A percentile compares a stretch with the other conserved stretches of the same genome.
Conservation (phyloP, 2,329 filamentous ascomycete species). For the Ceratocystis cacaofunesta region DNA sequence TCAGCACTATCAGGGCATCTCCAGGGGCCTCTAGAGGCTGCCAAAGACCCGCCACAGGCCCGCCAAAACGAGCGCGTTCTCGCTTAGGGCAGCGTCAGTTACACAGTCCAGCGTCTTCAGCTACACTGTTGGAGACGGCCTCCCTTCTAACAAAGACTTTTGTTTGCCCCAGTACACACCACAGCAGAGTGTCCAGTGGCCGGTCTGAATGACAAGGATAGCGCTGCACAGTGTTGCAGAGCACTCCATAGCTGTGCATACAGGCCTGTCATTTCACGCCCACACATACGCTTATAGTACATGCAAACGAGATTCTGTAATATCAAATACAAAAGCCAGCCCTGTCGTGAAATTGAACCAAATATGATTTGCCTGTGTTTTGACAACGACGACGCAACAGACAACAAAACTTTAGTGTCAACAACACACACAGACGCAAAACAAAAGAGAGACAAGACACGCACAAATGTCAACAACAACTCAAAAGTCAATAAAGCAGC, state of each 20-base stretch:
- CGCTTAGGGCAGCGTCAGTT: not conserved
- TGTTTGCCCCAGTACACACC: constrained; percentile 8
- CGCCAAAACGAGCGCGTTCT: not conserved
- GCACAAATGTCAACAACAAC: not conserved
- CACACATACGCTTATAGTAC: constrained; percentile 1
- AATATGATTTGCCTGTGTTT: not conserved
- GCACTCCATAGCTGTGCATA: not conserved
- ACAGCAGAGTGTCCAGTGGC: constrained; percentile 10
- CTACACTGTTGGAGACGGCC: not conserved
- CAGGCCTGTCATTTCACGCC: constrained; percentile 3
- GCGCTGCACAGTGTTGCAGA: not conserved
- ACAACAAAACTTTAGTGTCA: not conserved
- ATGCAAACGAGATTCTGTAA: constrained; percentile 7
- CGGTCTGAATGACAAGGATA: constrained; percentile 6
- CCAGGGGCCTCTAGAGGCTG: too few species aligned
- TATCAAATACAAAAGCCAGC: not conserved
- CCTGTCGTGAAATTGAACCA: not conserved
- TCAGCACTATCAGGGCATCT: too few species aligned
- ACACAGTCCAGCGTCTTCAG: not conserved
- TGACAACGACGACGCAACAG: not conserved
- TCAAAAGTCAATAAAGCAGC: not conserved
- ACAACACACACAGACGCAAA: not conserved
- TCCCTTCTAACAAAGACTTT: too few species aligned
- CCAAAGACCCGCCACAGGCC: too few species aligned
- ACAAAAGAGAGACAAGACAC: not conserved